Evolutionary conservation across 768 basidiomycete genomes (phyloP).

Genomic region (Hygrophorus russula): DNA sequence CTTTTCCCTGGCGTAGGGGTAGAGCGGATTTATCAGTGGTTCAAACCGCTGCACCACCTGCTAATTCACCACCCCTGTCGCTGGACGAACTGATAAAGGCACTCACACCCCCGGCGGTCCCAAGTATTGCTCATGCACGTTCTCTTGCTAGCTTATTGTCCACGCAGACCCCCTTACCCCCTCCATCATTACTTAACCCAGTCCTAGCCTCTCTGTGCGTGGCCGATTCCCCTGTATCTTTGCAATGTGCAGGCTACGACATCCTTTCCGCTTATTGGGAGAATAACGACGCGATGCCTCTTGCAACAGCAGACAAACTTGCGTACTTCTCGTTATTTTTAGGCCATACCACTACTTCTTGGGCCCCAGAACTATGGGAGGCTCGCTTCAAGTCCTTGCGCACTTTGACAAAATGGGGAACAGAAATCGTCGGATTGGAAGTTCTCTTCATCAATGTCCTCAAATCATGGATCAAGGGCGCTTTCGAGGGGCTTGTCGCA

Average conservation of each 20-base stretch:
- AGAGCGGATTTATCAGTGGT: conserved; percentile 14
- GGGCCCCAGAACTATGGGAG: conserved; percentile 65
- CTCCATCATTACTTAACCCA: conserved; percentile 39
- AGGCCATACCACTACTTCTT: conserved; percentile 25
- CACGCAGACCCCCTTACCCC: conserved; percentile 45
- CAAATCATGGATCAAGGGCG: conserved; percentile 54
- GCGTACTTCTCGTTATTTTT: conserved; percentile 57
- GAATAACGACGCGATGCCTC: conserved; percentile 34
- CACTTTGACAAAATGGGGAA: conserved; percentile 50
- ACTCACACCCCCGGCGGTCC: conserved; percentile 48
- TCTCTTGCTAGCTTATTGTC: conserved; percentile 40
- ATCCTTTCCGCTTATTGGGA: conserved; percentile 63
- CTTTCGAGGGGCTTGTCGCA: conserved; percentile 41
- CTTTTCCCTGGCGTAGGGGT: conserved; percentile 29
- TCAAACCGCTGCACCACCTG: conserved; percentile 7
- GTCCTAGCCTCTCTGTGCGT: conserved; percentile 52
- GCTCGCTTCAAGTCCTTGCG: conserved; percentile 55
- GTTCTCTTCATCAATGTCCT: conserved; percentile 40
- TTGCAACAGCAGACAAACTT: conserved; percentile 47
- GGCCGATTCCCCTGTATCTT: conserved; percentile 34
- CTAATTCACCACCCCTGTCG: conserved; percentile 18
- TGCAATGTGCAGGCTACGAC: conserved; percentile 64
- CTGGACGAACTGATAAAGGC: conserved; percentile 31
- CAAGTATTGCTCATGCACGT: conserved; percentile 55
- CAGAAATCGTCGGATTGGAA: conserved; percentile 58